Base-by-base conservation (phyloP, 768 basidiomycete genomes). In the Udeniomyces megalosporus region DNA sequence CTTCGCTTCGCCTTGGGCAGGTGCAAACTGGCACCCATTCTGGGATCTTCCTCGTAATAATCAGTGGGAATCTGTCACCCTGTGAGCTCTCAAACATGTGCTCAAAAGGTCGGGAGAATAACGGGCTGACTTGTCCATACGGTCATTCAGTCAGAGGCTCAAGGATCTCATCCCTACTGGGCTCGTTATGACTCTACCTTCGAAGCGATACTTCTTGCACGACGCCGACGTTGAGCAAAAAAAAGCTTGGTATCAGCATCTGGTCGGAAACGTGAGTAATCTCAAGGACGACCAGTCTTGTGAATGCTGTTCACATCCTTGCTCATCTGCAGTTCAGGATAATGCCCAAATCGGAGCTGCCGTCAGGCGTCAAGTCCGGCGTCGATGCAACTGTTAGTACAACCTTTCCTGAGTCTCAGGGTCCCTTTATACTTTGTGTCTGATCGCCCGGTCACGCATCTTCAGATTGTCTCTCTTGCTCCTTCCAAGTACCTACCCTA, bases 111-210 rank as follows among this genome's bases (percentile, higher is more conserved):
- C n/a, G n/a, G n/a, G n/a, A n/a, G n/a, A n/a, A n/a, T n/a, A n/a
- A n/a, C n/a, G n/a, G n/a, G n/a, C n/a, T n/a, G n/a, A n/a, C n/a
- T n/a, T n/a, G n/a, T n/a, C n/a, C n/a, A n/a, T n/a, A n/a, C n/a
- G n/a, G n/a, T n/a, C n/a, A n/a, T n/a, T 7, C 58, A 60, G 58
- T 51, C 38, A 45, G 22, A 42, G 34, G 15, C 52, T 65, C 34
- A 53, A 60, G n/a, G 53, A 51, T 6, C 47, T 65, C 17, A 60
- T 65, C 29, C 63, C 63, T 4, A 59, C 51, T 4, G 63, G 63
- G 7, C 46, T 65, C 45, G 47, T 50, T 11, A 59, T 59, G 58
- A 35, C 20, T 22, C 63, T 65, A 0, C 58, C 50, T 22, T 60
- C 57, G 17, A 53, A 47, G 17, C 44, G 58, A 2, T 65, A 53